A percentile compares a stretch with the other conserved stretches of the same genome.
phyloP scores from a whole-genome alignment of 2,329 filamentous ascomycete genomes.

The Pestalotiopsis sp. region DNA sequence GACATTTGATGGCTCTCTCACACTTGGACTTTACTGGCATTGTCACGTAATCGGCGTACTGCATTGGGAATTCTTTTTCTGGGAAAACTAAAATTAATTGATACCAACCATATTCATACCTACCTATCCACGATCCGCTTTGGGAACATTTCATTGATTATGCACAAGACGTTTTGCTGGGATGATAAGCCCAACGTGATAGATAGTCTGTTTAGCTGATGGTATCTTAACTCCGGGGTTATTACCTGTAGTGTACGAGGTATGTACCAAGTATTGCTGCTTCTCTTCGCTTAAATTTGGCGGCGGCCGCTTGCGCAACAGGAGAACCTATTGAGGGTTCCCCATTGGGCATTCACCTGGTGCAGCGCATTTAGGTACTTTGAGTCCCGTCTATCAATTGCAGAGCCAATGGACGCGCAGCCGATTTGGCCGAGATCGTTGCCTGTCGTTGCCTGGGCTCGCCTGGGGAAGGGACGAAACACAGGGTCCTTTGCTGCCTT shows the following conservation, averaged over 20 bases:
- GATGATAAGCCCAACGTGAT: neutral
- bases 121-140: neutral
- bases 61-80: neutral
- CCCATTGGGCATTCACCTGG: too few species aligned
- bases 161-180: neutral
- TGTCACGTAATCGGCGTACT: neutral
- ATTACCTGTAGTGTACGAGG: too few species aligned
- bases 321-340: too few species aligned
- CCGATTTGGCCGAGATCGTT: neutral
- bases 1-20: neutral
- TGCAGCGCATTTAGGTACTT: too few species aligned
- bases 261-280: too few species aligned
- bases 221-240: neutral
- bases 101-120: neutral
- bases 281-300: too few species aligned
- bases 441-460: neutral
- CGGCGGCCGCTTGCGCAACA: too few species aligned
- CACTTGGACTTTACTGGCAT: neutral
- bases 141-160: neutral
- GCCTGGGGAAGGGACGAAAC: neutral
- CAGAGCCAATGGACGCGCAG: too few species aligned
- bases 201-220: neutral
- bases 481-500: neutral
- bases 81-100: neutral
- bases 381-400: too few species aligned